A percentile compares a stretch with the other conserved stretches of the same genome.
Conservation (phyloP, 768 basidiomycete species). For the Russula sp. region DNA sequence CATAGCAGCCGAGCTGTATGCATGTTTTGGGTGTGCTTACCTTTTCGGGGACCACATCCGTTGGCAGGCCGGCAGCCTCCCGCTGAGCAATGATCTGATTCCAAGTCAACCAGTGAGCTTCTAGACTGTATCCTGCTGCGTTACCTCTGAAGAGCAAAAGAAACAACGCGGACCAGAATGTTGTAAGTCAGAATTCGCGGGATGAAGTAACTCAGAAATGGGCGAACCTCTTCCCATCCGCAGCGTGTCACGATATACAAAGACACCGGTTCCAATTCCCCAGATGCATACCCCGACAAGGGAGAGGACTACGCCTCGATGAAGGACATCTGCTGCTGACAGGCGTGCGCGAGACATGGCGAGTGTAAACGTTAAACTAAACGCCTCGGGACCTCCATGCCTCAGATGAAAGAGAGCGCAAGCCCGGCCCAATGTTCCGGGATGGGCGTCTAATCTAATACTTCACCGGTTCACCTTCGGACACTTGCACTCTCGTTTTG, state of each 20-base stretch:
- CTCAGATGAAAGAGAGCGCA: too few relatives aligned
- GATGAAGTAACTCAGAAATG: neutral
- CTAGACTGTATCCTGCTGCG: too few relatives aligned
- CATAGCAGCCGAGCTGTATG: neutral
- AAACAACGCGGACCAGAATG: neutral
- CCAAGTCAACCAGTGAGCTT: neutral
- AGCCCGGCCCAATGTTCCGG: too few relatives aligned
- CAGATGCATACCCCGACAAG: conserved; percentile 14
- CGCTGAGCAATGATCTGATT: conserved; percentile 15
- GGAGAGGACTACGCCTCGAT: conserved; percentile 15
- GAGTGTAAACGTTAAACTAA: neutral
- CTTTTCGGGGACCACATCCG: conserved; percentile 12
- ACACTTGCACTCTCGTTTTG: too few relatives aligned
- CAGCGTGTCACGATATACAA: conserved; percentile 15
- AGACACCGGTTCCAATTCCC: conserved; percentile 9
- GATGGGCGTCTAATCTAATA: too few relatives aligned
- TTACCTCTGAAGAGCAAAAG: conserved; percentile 6
- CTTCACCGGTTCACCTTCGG: too few relatives aligned
- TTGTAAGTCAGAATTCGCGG: neutral
- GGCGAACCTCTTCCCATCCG: conserved; percentile 15
- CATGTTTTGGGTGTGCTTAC: neutral
- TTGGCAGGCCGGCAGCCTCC: conserved; percentile 14
- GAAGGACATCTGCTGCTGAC: conserved; percentile 12
- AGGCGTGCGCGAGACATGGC: conserved; percentile 12
- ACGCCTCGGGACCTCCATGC: too few relatives aligned